Evolutionary conservation across 805 yeast genomes (phyloP), one percentile per base, ranked within the genome.

Genomic region (Cyberlindnera euphorbiiphila): DNA sequence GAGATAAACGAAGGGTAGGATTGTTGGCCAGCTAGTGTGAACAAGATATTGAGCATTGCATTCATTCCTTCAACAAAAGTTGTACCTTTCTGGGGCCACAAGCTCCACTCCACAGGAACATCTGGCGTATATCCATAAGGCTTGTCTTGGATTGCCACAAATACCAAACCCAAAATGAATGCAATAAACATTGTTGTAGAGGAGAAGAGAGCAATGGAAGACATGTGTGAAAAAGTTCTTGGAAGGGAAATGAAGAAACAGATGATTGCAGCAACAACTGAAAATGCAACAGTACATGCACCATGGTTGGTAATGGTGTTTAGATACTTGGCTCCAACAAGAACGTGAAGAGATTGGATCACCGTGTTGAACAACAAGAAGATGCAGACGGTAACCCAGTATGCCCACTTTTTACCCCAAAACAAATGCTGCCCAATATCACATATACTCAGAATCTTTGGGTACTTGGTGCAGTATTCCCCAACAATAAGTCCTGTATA

Each of bases 21-120:
- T 54, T 76, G 71, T 55, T 76, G 83, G 5, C 83, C 83, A 17
- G 74, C 81, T 58, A 76, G 76, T 1, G 82, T 75, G 55, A 75
- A 76, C 16, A 74, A 76, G 46, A 76, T 76, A 57, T 76, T 76
- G 49, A 76, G 62, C 44, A 71, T 63, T 0, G 82, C 82, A 27
- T 66, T 55, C 81, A 76, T 74, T 2, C 65, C 80, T 14, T 53
- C 49, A 6, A 74, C 80, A 46, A 64, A 76, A 4, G 72, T 64
- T n/a, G 80, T 72, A 1, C 76, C 80, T 37, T 62, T 41, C 9
- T 42, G 65, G 1, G 83, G 78, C 71, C 76, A 72, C 24, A 72
- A 56, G 29, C 59, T 56, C 63, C 67, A 74, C 5, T 52, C 51
- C 11, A 74, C 71, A 1, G 74, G 69, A 0, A 58, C 54, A 7